Evolutionary conservation across 306 rosid genomes (phyloP).

Genomic region (Luffa acutangula): DNA sequence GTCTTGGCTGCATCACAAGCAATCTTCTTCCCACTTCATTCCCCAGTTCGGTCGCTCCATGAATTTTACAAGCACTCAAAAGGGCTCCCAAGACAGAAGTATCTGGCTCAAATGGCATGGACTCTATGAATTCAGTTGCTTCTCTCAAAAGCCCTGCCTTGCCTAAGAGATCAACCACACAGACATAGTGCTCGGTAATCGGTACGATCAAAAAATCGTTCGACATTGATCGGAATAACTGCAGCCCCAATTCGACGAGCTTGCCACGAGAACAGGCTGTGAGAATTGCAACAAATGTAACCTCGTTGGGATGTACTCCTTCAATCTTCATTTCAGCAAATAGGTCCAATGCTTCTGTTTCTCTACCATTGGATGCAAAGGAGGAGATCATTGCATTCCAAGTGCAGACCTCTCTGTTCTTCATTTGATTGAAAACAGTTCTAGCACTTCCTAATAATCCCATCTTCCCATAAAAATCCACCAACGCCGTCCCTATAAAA

Average conservation of each 20-base stretch:
- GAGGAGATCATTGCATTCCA: constrained; percentile 86
- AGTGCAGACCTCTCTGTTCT: constrained; percentile 39
- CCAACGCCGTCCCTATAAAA: constrained; percentile 47
- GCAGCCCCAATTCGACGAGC: constrained; percentile 37
- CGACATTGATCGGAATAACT: constrained; percentile 43
- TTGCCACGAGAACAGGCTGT: constrained; percentile 67
- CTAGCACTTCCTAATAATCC: constrained; percentile 34
- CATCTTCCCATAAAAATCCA: constrained; percentile 65
- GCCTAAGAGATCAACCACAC: constrained; percentile 68
- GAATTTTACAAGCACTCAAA: constrained; percentile 66
- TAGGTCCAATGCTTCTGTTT: constrained; percentile 47
- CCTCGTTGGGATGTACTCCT: constrained; percentile 37
- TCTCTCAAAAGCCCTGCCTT: constrained; percentile 61
- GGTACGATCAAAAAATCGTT: constrained; percentile 33
- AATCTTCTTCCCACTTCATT: constrained; percentile 43
- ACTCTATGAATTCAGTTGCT: constrained; percentile 37
- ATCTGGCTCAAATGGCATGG: constrained; percentile 64
- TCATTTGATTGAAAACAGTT: constrained; percentile 33
- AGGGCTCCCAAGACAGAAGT: constrained; percentile 58
- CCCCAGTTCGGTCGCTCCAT: constrained; percentile 59
- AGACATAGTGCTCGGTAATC: constrained; percentile 55
- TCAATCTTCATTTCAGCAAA: constrained; percentile 42
- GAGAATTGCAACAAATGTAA: constrained; percentile 59
- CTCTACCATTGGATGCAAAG: constrained; percentile 54
- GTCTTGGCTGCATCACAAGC: constrained; percentile 35